Percentiles rank a stretch among this genome's conserved stretches.
Conservation (phyloP, 202 grass and related monocot species). For the Tripidium arundinaceum region DNA sequence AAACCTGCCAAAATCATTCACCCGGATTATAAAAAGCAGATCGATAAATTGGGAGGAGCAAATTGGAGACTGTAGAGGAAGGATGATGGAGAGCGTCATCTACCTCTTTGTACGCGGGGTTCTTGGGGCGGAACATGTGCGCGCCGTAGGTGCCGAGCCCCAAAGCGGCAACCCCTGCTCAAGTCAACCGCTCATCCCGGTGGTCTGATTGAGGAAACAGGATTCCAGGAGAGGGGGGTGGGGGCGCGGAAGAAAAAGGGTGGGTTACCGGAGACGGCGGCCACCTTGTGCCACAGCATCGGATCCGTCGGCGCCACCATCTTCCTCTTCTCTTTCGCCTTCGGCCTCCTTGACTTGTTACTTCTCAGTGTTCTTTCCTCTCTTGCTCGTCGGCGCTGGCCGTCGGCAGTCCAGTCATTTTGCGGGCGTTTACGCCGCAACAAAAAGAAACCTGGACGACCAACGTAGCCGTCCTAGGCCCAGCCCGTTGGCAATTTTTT, state of each 20-base stretch:
- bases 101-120: slow-evolving; percentile 76
- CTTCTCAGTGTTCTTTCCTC: background rate
- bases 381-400: background rate
- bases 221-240: background rate
- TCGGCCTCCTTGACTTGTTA: background rate
- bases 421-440: background rate
- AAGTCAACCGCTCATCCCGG: background rate
- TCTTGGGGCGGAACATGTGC: slow-evolving; percentile 70
- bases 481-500: too few species aligned
- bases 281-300: slow-evolving; percentile 86
- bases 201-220: background rate
- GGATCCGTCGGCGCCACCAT: slow-evolving; percentile 42
- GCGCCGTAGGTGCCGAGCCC: slow-evolving; percentile 84
- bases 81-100: background rate
- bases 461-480: too few species aligned
- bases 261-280: slow-evolving; percentile 69
- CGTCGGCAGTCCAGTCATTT: slow-evolving; percentile 4
- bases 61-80: background rate
- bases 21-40: slow-evolving; percentile 8
- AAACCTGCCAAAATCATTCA: slow-evolving; percentile 38
- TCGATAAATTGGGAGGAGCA: background rate
- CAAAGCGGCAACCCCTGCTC: slow-evolving; percentile 73
- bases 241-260: background rate
- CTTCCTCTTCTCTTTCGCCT: background rate
- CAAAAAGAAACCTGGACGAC: too few species aligned